Evolutionary conservation across 148 eudicot species (phyloP).

Genomic region (Diospyros lotus): DNA sequence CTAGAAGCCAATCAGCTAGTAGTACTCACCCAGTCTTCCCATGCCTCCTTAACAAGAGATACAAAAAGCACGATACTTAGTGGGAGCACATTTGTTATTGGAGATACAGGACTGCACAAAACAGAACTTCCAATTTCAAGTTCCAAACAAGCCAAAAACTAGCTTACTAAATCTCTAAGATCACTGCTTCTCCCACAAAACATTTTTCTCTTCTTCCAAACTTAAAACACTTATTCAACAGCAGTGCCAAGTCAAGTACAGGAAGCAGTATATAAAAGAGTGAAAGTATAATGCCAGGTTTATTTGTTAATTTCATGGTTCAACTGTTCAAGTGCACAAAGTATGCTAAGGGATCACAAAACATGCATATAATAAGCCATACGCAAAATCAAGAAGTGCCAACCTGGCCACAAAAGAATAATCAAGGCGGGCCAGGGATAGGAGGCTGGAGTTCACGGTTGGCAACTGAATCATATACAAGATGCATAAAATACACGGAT

Average conservation of each 20-base stretch:
- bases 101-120: constrained; percentile 93
- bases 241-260: not conserved
- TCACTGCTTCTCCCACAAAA: not conserved
- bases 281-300: not conserved
- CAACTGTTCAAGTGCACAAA: not conserved
- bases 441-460: not conserved
- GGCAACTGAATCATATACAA: too few species aligned
- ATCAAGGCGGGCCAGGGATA: not conserved
- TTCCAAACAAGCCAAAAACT: constrained; percentile 1
- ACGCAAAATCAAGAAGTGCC: not conserved
- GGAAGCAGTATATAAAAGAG: not conserved
- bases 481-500: too few species aligned
- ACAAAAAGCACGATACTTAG: constrained; percentile 80
- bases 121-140: constrained; percentile 19
- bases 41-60: constrained; percentile 94
- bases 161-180: not conserved
- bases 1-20: not conserved
- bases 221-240: not conserved
- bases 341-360: not conserved
- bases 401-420: too few species aligned
- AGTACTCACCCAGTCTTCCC: constrained; percentile 95
- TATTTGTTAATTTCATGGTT: not conserved
- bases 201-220: too few species aligned
- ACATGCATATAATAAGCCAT: not conserved
- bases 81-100: constrained; percentile 90